phyloP scores from a whole-genome alignment of 345 rosid genomes.

The Eutrema heterophyllum region DNA sequence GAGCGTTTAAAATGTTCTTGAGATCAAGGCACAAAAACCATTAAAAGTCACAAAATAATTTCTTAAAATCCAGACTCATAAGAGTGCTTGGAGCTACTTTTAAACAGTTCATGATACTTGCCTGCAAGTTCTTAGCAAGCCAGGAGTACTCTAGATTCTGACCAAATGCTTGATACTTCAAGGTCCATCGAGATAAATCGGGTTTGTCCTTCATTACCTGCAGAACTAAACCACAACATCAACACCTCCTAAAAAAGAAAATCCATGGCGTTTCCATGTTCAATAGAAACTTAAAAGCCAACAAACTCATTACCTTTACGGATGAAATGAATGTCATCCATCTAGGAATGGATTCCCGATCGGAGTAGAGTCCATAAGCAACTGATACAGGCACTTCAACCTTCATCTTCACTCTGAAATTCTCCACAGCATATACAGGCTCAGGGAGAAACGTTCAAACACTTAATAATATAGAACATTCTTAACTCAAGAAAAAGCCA shows the following conservation, averaged over 20 bases:
- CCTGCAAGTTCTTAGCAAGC: constrained; percentile 95
- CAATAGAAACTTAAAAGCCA: neutral
- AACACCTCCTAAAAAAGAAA: neutral
- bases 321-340: constrained; percentile 97
- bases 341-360: constrained; percentile 78
- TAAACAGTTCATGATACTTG: constrained; percentile 12
- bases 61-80: too few relatives aligned
- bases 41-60: too few relatives aligned
- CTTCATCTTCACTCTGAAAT: constrained; percentile 73
- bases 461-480: neutral
- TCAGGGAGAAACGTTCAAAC: neutral
- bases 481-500: neutral
- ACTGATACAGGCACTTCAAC: constrained; percentile 65
- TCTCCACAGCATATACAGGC: neutral
- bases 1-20: too few relatives aligned
- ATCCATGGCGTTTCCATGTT: neutral
- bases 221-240: neutral
- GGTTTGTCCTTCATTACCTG: constrained; percentile 76
- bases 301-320: constrained; percentile 46
- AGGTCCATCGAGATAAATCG: constrained; percentile 70
- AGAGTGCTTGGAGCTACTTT: neutral
- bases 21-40: too few relatives aligned
- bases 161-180: constrained; percentile 83
- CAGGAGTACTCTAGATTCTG: constrained; percentile 76
- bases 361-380: constrained; percentile 65